These are phyloP conservation scores for Fusarium haematococcum DNA, from an alignment of 2,329 filamentous ascomycete genomes.

Conservation along the genomic window DNA sequence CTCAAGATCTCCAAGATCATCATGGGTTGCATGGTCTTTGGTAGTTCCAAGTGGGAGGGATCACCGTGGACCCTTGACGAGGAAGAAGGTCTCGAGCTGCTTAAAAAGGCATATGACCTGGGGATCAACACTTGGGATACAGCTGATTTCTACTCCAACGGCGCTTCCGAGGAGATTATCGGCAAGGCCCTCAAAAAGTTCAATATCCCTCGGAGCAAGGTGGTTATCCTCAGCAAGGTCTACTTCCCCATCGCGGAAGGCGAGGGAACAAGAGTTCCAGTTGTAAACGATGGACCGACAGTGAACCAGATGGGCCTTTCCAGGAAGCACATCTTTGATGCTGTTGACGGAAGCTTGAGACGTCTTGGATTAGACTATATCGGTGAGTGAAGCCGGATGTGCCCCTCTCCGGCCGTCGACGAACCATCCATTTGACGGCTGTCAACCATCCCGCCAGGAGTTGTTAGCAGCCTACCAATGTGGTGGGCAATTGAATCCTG, in stretches of 20 bases:
- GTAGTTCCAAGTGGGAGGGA: constrained; percentile 49
- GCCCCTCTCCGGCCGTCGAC: background rate
- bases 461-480: constrained; percentile 10
- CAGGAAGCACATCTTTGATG: constrained; percentile 73
- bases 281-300: constrained; percentile 47
- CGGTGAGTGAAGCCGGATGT: constrained; percentile 50
- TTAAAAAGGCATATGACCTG: constrained; percentile 72
- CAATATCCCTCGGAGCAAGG: constrained; percentile 65
- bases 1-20: constrained; percentile 57
- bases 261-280: constrained; percentile 47
- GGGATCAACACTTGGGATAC: constrained; percentile 68
- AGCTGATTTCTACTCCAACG: constrained; percentile 69
- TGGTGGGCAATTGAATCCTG: constrained; percentile 39
- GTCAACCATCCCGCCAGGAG: constrained; percentile 16
- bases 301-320: constrained; percentile 63
- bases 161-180: constrained; percentile 65
- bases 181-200: constrained; percentile 71
- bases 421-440: background rate
- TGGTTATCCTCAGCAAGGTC: constrained; percentile 65
- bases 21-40: constrained; percentile 51
- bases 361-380: constrained; percentile 67
- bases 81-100: constrained; percentile 62
- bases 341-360: constrained; percentile 68
- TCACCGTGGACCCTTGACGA: constrained; percentile 40
- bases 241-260: constrained; percentile 57